Conservation (phyloP, 257 asterid genomes). For the Leptodermis oblonga region DNA sequence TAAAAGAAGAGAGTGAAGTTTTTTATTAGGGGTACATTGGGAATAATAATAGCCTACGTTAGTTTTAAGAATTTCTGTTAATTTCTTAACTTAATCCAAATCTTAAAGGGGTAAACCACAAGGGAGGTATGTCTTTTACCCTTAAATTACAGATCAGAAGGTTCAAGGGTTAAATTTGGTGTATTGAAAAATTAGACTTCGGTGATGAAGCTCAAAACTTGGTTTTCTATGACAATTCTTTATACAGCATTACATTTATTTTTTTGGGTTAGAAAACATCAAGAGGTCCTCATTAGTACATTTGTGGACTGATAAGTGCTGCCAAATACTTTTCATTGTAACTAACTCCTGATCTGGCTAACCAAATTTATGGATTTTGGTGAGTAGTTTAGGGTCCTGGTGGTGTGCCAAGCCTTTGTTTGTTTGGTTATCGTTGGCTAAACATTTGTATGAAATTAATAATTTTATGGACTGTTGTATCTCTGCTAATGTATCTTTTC, state of each 20-base stretch:
- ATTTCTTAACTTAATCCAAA: too few species aligned
- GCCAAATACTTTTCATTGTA: neutral
- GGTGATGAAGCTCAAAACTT: neutral
- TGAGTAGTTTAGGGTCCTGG: neutral
- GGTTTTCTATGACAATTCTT: neutral
- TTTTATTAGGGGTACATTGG: too few species aligned
- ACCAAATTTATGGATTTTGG: neutral
- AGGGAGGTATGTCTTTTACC: too few species aligned
- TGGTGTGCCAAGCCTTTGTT: neutral
- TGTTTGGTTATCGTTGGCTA: neutral
- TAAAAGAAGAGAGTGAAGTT: too few species aligned
- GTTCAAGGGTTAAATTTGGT: too few species aligned
- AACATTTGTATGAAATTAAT: neutral
- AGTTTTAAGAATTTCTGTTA: too few species aligned
- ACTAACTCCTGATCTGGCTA: neutral
- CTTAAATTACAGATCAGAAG: too few species aligned
- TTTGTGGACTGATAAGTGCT: neutral
- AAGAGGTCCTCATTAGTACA: neutral
- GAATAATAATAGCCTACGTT: too few species aligned
- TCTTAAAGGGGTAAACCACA: too few species aligned
- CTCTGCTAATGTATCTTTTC: neutral
- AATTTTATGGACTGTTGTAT: neutral
- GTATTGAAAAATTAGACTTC: neutral
- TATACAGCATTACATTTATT: too few species aligned
- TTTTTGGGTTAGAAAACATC: too few species aligned